phyloP scores from a whole-genome alignment of 495 filamentous ascomycete species.

The Aspergillus avenaceus region DNA sequence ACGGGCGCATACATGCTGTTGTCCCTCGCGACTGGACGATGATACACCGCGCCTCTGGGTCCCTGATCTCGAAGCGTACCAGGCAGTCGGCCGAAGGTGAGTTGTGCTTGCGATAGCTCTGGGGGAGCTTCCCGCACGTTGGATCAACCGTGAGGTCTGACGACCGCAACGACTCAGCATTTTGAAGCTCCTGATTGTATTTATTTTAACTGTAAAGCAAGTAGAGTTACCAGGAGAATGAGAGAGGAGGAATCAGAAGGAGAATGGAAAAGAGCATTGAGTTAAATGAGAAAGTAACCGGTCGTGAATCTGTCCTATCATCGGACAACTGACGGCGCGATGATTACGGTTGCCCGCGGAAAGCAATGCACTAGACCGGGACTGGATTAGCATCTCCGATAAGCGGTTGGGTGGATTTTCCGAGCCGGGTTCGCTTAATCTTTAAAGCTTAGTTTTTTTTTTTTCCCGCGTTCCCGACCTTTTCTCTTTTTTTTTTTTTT shows the following conservation, averaged over 20 bases:
- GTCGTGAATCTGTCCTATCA: constrained; percentile 18
- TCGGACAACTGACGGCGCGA: constrained; percentile 19
- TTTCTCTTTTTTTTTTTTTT: constrained; percentile 8
- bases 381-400: constrained; percentile 26
- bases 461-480: not conserved
- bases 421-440: too few relatives aligned
- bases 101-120: constrained; percentile 10
- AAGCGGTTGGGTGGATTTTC: constrained; percentile 4
- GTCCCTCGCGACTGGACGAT: constrained; percentile 35
- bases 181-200: constrained; percentile 8
- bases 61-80: constrained; percentile 13
- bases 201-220: not conserved
- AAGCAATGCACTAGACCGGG: constrained; percentile 32
- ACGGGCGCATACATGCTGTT: constrained; percentile 35
- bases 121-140: constrained; percentile 26
- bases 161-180: constrained; percentile 45
- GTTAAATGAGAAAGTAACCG: constrained; percentile 7
- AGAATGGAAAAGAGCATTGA: not conserved
- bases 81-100: constrained; percentile 14
- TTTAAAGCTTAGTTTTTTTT: too few relatives aligned
- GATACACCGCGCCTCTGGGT: constrained; percentile 36
- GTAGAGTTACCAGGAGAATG: constrained; percentile 1
- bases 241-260: not conserved
- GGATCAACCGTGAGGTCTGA: constrained; percentile 36
- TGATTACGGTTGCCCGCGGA: constrained; percentile 40